A percentile compares a stretch with the other conserved stretches of the same genome.
Evolutionary conservation across 1,139 yeast species (phyloP).

Genomic region (Nadsonia commutata): DNA sequence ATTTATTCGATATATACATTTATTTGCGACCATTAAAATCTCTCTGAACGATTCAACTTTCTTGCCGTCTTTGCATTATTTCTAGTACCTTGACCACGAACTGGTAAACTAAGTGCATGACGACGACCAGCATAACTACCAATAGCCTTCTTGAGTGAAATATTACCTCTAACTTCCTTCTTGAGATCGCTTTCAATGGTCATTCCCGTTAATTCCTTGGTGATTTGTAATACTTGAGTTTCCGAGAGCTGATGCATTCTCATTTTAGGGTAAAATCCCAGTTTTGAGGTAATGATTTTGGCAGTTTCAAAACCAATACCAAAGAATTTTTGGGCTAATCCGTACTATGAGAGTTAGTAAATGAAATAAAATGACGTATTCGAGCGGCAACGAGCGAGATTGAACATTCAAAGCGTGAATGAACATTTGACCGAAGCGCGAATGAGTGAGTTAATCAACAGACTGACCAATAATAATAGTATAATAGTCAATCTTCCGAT

Average conservation of each 20-base stretch:
- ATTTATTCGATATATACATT: too few species aligned
- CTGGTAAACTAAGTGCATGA: constrained; percentile 71
- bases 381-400: too few species aligned
- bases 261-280: constrained; percentile 87
- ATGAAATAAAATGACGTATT: not conserved
- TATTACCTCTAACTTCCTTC: constrained; percentile 65
- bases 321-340: constrained; percentile 66
- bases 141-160: constrained; percentile 61
- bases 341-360: constrained; percentile 32
- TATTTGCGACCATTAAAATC: too few species aligned
- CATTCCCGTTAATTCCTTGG: constrained; percentile 73
- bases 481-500: too few species aligned
- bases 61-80: constrained; percentile 83
- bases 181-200: constrained; percentile 77
- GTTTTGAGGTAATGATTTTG: constrained; percentile 62
- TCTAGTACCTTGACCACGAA: constrained; percentile 86
- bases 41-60: constrained; percentile 46
- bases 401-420: not conserved
- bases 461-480: too few species aligned
- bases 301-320: constrained; percentile 78
- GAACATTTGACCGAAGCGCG: not conserved
- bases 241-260: constrained; percentile 87
- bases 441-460: too few species aligned
- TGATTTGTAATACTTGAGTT: constrained; percentile 70
- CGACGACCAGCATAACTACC: constrained; percentile 84